Conservation (phyloP, 2,329 filamentous ascomycete species). For the Colletotrichum liaoningense region DNA sequence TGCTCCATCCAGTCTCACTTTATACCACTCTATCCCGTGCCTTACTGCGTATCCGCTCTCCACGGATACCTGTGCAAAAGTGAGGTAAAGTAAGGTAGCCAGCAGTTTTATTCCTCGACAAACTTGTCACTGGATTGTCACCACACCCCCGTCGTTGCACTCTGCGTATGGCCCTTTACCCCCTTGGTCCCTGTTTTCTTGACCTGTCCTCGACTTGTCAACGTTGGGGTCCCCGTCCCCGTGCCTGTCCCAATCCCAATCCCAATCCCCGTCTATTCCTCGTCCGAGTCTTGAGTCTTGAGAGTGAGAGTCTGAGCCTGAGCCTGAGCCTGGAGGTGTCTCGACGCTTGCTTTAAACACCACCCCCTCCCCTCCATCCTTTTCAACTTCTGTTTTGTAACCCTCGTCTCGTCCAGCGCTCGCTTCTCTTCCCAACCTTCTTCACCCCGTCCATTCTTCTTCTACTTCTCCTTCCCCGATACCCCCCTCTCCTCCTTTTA, state of each 20-base stretch:
- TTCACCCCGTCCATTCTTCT: constrained; percentile 11
- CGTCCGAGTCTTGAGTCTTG: not conserved
- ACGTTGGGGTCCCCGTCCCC: not conserved
- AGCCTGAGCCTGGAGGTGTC: not conserved
- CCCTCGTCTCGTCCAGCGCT: constrained; percentile 30
- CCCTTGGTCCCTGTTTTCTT: not conserved
- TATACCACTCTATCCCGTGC: too few species aligned
- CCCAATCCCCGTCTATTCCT: too few species aligned
- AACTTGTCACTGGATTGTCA: constrained; percentile 34
- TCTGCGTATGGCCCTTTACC: not conserved
- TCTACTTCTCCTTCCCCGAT: constrained; percentile 21
- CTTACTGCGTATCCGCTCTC: not conserved
- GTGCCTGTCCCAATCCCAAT: too few species aligned
- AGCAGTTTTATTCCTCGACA: not conserved
- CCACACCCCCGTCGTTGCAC: constrained; percentile 10
- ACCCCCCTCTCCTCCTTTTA: constrained; percentile 10
- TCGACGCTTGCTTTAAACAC: constrained; percentile 30
- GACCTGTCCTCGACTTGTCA: constrained; percentile 1
- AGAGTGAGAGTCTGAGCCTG: not conserved
- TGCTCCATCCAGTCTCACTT: constrained; percentile 22
- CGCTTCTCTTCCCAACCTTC: constrained; percentile 24
- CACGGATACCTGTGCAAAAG: not conserved
- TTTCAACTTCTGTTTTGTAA: constrained; percentile 16
- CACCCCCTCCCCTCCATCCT: constrained; percentile 31
- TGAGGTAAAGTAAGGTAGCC: too few species aligned